phyloP scores from a whole-genome alignment of 768 basidiomycete genomes.

The Hericium erinaceus region DNA sequence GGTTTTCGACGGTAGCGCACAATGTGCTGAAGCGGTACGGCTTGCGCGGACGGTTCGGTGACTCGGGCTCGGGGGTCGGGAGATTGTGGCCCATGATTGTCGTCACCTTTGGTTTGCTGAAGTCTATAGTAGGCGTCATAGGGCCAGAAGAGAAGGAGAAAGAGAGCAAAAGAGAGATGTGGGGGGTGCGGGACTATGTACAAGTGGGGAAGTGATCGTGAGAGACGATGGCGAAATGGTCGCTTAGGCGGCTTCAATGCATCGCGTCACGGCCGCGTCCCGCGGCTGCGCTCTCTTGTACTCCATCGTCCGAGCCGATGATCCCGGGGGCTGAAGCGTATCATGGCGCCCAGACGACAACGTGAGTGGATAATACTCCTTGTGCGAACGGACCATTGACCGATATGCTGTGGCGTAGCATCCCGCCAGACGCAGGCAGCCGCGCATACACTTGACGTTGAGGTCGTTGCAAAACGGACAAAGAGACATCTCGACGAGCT shows the following conservation, averaged over 20 bases:
- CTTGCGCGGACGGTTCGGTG: constrained; percentile 55
- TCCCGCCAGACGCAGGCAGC: constrained; percentile 39
- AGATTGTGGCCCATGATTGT: constrained; percentile 35
- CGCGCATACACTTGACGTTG: constrained; percentile 40
- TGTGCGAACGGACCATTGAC: not conserved
- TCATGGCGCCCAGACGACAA: constrained; percentile 1
- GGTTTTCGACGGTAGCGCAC: constrained; percentile 88
- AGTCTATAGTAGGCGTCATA: constrained; percentile 1
- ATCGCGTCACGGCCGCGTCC: not conserved
- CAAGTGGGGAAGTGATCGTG: constrained; percentile 8
- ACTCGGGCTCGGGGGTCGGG: constrained; percentile 77
- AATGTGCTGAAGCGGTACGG: constrained; percentile 86
- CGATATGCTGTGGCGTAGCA: constrained; percentile 17
- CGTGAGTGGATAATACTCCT: not conserved
- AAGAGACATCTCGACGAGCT: constrained; percentile 77
- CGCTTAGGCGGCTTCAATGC: not conserved
- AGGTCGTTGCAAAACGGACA: constrained; percentile 66
- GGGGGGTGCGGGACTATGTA: not conserved
- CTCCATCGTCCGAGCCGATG: not conserved
- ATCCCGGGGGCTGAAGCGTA: not conserved
- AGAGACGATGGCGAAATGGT: constrained; percentile 13
- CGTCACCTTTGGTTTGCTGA: not conserved
- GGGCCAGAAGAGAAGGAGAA: not conserved
- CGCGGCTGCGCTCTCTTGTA: not conserved
- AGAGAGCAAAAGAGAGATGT: not conserved